Evolutionary conservation across 1,284 basidiomycete genomes (phyloP).

Genomic region (Puccinia sorghi): DNA sequence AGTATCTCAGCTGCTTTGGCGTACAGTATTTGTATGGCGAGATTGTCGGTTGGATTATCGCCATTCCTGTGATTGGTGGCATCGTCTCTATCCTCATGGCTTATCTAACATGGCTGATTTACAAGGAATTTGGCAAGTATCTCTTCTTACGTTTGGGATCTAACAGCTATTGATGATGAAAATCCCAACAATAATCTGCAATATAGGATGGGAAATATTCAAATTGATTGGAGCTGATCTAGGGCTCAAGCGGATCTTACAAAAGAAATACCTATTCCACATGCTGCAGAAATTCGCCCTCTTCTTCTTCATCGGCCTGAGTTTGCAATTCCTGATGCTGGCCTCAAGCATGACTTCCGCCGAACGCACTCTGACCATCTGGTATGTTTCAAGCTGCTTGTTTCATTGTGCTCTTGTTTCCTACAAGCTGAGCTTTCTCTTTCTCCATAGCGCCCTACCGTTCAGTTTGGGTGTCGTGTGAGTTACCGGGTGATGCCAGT

Average conservation of each 20-base stretch:
- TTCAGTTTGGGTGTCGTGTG: slow-evolving; percentile 23
- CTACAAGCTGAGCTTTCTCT: not conserved
- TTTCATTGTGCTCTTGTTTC: not conserved
- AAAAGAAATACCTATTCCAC: slow-evolving; percentile 39
- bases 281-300: slow-evolving; percentile 49
- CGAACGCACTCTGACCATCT: slow-evolving; percentile 26
- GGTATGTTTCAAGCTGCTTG: not conserved
- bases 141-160: no score
- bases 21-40: slow-evolving; percentile 42
- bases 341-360: slow-evolving; percentile 6
- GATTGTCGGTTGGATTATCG: slow-evolving; percentile 24
- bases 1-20: slow-evolving; percentile 47
- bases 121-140: slow-evolving; percentile 47
- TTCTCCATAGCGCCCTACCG: not conserved
- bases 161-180: not conserved
- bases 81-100: slow-evolving; percentile 22
- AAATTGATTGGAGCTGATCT: slow-evolving; percentile 42
- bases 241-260: slow-evolving; percentile 20
- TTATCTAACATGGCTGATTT: slow-evolving; percentile 42
- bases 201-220: slow-evolving; percentile 47
- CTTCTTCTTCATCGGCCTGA: slow-evolving; percentile 45
- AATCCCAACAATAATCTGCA: not conserved
- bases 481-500: slow-evolving; percentile 1
- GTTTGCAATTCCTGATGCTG: slow-evolving; percentile 41
- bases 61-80: slow-evolving; percentile 34